A percentile compares a stretch with the other conserved stretches of the same genome.
Conservation (phyloP, 148 eudicot genomes). For the Rhododendron kiyosumense region DNA sequence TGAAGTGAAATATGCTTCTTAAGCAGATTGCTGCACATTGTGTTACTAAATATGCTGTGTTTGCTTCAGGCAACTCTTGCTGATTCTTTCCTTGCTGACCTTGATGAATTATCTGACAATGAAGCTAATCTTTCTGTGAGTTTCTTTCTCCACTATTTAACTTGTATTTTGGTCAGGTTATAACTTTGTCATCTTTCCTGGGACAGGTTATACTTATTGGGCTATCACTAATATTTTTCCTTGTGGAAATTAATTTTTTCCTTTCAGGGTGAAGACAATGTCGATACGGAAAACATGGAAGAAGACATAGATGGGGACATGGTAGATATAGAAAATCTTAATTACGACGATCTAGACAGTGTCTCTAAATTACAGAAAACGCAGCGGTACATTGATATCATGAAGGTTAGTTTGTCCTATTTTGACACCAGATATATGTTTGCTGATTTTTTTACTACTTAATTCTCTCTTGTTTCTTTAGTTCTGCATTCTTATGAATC, state of each 20-base stretch:
- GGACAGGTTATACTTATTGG: background rate
- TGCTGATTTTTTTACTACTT: background rate
- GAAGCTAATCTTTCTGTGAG: constrained; percentile 67
- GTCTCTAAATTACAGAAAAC: constrained; percentile 85
- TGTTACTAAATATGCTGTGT: background rate
- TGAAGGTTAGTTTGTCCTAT: constrained; percentile 55
- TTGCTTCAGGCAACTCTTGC: constrained; percentile 73
- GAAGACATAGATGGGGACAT: constrained; percentile 83
- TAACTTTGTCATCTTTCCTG: background rate
- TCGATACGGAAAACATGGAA: constrained; percentile 61
- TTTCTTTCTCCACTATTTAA: background rate
- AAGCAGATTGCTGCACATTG: background rate
- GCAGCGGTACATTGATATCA: constrained; percentile 73
- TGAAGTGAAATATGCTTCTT: background rate
- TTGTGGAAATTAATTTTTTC: background rate
- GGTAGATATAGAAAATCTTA: constrained; percentile 75
- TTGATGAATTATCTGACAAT: constrained; percentile 90
- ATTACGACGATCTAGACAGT: constrained; percentile 88
- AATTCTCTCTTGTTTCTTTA: no score
- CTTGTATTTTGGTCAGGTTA: background rate
- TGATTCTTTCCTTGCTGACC: constrained; percentile 96
- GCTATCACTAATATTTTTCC: background rate
- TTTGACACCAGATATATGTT: background rate
- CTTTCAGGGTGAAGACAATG: constrained; percentile 58
- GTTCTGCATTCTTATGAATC: background rate